A percentile compares a stretch with the other conserved stretches of the same genome.
Conservation (phyloP, 23 red algal genomes). For the Gracilaria caudata region DNA sequence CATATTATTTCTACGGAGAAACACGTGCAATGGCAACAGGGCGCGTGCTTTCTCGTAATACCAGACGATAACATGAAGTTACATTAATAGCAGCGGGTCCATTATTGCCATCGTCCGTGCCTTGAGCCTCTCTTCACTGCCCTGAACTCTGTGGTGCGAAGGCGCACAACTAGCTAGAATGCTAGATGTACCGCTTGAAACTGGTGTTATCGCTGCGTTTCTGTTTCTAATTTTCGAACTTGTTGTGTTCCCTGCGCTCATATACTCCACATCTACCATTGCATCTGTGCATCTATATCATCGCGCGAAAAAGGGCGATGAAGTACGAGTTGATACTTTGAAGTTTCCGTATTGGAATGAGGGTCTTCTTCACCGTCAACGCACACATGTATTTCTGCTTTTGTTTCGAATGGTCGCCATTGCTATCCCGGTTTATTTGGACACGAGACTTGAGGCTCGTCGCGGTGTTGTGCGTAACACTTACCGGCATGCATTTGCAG, state of each 20-base stretch:
- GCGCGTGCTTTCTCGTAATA: no score
- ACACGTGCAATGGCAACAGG: no score
- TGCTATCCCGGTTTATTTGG: background rate
- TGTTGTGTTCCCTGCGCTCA: background rate
- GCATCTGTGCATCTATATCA: background rate
- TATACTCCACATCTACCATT: background rate
- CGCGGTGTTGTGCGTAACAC: background rate
- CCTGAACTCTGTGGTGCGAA: background rate
- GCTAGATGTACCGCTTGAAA: background rate
- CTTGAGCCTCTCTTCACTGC: no score
- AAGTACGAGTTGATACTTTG: background rate
- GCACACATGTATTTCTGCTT: background rate
- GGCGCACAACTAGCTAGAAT: background rate
- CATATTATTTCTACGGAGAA: no score
- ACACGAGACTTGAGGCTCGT: background rate
- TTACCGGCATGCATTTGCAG: background rate
- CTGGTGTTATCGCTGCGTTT: background rate
- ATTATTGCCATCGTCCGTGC: no score
- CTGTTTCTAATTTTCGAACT: background rate
- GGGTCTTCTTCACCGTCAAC: background rate
- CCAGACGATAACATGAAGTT: no score
- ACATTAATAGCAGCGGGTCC: no score
- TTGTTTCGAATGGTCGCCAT: background rate
- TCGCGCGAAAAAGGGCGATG: background rate
- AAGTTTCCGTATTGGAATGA: background rate